Base-by-base conservation (phyloP, 768 basidiomycete genomes). In the Lentinula sp. region DNA sequence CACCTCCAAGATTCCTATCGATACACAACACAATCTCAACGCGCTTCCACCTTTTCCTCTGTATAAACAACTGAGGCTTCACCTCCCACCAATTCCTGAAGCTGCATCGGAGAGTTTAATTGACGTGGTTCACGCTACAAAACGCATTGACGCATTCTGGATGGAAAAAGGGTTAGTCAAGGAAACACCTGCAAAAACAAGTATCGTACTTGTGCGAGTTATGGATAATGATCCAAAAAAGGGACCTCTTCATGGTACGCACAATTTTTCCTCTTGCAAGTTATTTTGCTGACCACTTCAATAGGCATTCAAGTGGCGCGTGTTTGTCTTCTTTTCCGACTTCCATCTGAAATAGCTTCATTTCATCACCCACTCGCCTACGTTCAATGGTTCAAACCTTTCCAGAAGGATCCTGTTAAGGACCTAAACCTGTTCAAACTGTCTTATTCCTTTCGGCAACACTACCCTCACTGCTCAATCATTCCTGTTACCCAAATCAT, bases 301-400 rank as follows among this genome's bases (percentile, higher is more conserved):
- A 1, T 35, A 70, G 66, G 55, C 33, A 69, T 61, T 63, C 72
- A 64, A 28, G 61, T 67, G 15, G 67, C 67, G n/a, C 71, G 68
- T 23, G 67, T 74, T 16, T 65, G 64, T 1, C 59, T 68, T 18
- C 68, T 74, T 8, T 72, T 74, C 57, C 32, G 49, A 3, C 60
- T 74, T 13, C 67, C 71, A 10, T 62, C 59, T 1, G 36, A 61
- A 2, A 45, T 60, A 23, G 23, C 23, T 52, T 65, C 49, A 1
- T 63, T 62, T 46, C 32, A 35, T 2, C 53, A 69, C 23, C 68
- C 64, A 3, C 63, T 73, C 12, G 68, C 67, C 0, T 72, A 66
- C 59, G 62, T 73, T 5, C 63, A 73, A 28, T 71, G 67, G 69
- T 72, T 65, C 61, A 68, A 59, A 36, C 68, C 66, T 1, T 67